Conservation (phyloP, 1,284 basidiomycete genomes). For the Cerrena zonata region DNA sequence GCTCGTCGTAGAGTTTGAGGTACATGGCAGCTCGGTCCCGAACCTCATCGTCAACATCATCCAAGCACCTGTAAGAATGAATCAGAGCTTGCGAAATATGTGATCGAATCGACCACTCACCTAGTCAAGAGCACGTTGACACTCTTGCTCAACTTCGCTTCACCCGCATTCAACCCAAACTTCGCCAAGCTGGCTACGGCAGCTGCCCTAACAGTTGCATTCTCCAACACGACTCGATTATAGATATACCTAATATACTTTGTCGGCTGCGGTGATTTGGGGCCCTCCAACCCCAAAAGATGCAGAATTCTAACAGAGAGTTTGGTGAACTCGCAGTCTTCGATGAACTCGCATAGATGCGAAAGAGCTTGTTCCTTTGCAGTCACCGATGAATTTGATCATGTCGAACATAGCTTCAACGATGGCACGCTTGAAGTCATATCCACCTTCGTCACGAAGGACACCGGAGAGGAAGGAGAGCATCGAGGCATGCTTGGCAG, state of each 20-base stretch:
- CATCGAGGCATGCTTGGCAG: slow-evolving; percentile 92
- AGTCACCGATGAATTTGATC: slow-evolving; percentile 95
- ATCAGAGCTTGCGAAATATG: slow-evolving; percentile 11
- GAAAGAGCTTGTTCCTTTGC: slow-evolving; percentile 95
- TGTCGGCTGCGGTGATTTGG: slow-evolving; percentile 89
- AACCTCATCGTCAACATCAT: slow-evolving; percentile 99
- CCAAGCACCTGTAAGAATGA: slow-evolving; percentile 67
- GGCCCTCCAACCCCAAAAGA: slow-evolving; percentile 92
- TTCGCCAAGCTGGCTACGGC: slow-evolving; percentile 93
- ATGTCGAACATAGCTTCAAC: slow-evolving; percentile 99
- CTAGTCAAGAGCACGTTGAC: slow-evolving; percentile 81
- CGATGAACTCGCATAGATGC: slow-evolving; percentile 99
- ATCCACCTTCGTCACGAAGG: slow-evolving; percentile 94
- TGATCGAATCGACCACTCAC: slow-evolving; percentile 34
- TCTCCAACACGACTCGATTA: slow-evolving; percentile 98
- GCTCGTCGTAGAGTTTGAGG: slow-evolving; percentile 78
- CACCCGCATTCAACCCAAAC: slow-evolving; percentile 87
- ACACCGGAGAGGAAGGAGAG: slow-evolving; percentile 91
- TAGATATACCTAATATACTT: slow-evolving; percentile 99
- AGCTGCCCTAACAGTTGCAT: slow-evolving; percentile 94
- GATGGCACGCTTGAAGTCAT: slow-evolving; percentile 98
- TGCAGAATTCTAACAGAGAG: slow-evolving; percentile 95
- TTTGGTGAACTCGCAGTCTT: slow-evolving; percentile 99
- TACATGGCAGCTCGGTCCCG: slow-evolving; percentile 96
- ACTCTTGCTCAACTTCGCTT: slow-evolving; percentile 76